A percentile compares a stretch with the other conserved stretches of the same genome.
These are phyloP conservation scores for Knufia petricola DNA, from an alignment of 2,329 filamentous ascomycete genomes.

Conservation along the genomic window DNA sequence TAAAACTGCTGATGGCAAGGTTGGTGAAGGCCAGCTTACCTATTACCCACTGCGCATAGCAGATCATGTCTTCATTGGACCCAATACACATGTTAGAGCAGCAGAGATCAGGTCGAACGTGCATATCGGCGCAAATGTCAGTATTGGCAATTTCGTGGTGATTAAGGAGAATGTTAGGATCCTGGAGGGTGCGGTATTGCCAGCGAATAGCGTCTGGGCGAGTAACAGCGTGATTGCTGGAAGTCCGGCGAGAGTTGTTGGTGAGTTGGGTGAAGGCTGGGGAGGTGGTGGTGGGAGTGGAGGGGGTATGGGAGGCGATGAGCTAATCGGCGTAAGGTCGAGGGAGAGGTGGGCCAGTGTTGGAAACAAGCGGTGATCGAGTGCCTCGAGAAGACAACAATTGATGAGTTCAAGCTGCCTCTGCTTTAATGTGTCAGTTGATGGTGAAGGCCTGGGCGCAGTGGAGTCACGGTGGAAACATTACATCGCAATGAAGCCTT, in stretches of 20 bases:
- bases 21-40: conserved; percentile 40
- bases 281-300: conserved; percentile 22
- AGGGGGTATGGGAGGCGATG: conserved; percentile 13
- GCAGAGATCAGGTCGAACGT: conserved; percentile 78
- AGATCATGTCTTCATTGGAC: conserved; percentile 86
- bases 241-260: conserved; percentile 66
- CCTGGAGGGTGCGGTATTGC: conserved; percentile 72
- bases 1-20: conserved; percentile 23
- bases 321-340: conserved; percentile 19
- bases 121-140: conserved; percentile 66
- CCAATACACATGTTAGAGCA: conserved; percentile 66
- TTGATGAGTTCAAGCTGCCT: neutral
- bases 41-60: conserved; percentile 88
- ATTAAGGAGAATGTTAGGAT: conserved; percentile 90
- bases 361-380: conserved; percentile 20
- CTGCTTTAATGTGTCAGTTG: too few relatives aligned
- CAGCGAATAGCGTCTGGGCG: conserved; percentile 81
- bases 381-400: neutral
- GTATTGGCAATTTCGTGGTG: conserved; percentile 77
- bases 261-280: conserved; percentile 54
- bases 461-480: too few relatives aligned
- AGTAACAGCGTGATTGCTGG: conserved; percentile 89
- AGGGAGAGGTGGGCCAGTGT: conserved; percentile 22
- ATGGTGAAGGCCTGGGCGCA: too few relatives aligned
- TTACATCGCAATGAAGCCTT: too few relatives aligned